Evolutionary conservation across 2,329 filamentous ascomycete genomes (phyloP).

Genomic region (Aspergillus sp.): DNA sequence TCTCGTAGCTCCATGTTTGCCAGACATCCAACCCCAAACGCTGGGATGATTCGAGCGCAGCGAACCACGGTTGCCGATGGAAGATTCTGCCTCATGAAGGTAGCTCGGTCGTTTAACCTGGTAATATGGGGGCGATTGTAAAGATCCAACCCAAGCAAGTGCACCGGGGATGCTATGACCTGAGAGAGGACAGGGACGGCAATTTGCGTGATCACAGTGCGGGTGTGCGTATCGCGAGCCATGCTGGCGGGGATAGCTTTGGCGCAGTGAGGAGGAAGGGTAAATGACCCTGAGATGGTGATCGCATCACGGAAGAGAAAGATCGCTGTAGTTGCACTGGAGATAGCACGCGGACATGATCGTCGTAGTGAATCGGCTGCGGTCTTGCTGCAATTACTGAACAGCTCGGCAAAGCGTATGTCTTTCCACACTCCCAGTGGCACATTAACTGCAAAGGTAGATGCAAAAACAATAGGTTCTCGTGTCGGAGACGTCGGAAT

Average conservation of each 20-base stretch:
- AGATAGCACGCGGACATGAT: constrained; percentile 1
- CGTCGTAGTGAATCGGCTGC: neutral
- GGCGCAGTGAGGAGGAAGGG: constrained; percentile 23
- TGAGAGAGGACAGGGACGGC: constrained; percentile 74
- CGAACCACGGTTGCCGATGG: constrained; percentile 65
- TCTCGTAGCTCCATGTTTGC: constrained; percentile 59
- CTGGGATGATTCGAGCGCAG: constrained; percentile 78
- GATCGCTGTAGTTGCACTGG: constrained; percentile 42
- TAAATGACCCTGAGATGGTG: constrained; percentile 66
- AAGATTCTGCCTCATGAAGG: constrained; percentile 67
- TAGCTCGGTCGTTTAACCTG: constrained; percentile 50
- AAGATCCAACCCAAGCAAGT: constrained; percentile 79
- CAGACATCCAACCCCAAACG: constrained; percentile 81
- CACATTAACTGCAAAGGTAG: constrained; percentile 38
- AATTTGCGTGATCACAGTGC: constrained; percentile 60
- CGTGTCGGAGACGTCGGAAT: constrained; percentile 48
- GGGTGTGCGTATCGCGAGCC: constrained; percentile 20
- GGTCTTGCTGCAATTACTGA: constrained; percentile 41
- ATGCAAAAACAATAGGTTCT: constrained; percentile 62
- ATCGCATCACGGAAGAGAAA: constrained; percentile 78
- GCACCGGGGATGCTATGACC: constrained; percentile 74
- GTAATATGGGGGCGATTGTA: neutral
- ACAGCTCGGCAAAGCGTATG: constrained; percentile 62
- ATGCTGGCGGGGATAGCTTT: constrained; percentile 21
- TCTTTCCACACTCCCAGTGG: constrained; percentile 32